These are phyloP conservation scores for Nepenthes gracilis DNA, from an alignment of 148 eudicot genomes.

Conservation along the genomic window DNA sequence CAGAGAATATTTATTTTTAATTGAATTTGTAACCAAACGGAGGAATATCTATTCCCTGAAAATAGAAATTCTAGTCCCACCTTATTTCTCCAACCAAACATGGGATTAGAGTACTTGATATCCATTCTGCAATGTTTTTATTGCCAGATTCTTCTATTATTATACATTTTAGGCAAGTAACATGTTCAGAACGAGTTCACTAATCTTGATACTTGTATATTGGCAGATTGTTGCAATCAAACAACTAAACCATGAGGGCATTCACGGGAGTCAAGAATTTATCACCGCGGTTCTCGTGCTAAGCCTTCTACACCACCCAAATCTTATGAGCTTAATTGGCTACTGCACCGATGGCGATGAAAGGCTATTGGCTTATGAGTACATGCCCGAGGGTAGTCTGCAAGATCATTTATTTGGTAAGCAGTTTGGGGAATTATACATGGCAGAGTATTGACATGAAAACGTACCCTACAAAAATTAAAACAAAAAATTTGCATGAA, in stretches of 20 bases:
- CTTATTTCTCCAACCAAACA: too few species aligned
- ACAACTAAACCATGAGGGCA: conserved; percentile 33
- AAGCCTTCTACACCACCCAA: conserved; percentile 36
- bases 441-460: not conserved
- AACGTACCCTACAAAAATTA: too few species aligned
- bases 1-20: too few species aligned
- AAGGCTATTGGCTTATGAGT: conserved; percentile 36
- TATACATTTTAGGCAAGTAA: conserved; percentile 1
- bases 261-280: conserved; percentile 41
- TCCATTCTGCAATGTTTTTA: too few species aligned
- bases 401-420: conserved; percentile 38
- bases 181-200: conserved; percentile 1
- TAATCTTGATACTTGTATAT: conserved; percentile 5
- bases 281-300: conserved; percentile 43
- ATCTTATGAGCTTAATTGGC: conserved; percentile 38
- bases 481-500: too few species aligned
- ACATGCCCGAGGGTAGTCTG: conserved; percentile 44
- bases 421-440: conserved; percentile 4
- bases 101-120: too few species aligned
- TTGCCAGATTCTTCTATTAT: too few species aligned
- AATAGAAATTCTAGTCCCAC: too few species aligned
- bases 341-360: conserved; percentile 42
- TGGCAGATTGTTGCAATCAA: conserved; percentile 36
- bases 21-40: too few species aligned
- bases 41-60: too few species aligned